Percentiles rank a stretch among this genome's conserved stretches.
Conservation (phyloP, 2,329 filamentous ascomycete genomes). For the Aureobasidium uvarum region DNA sequence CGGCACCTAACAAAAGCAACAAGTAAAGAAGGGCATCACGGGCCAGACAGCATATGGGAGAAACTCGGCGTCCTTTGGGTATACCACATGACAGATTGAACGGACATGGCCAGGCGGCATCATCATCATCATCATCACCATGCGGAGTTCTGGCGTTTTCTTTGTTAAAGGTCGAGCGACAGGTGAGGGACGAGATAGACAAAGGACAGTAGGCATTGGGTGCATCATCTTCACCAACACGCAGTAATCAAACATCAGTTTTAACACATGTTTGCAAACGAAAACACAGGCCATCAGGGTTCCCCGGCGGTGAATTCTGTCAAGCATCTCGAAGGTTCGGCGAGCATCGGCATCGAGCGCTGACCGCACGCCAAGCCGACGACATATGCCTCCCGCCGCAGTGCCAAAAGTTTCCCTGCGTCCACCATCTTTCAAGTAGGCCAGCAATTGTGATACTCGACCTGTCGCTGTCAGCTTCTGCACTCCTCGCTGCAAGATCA, state of each 20-base stretch:
- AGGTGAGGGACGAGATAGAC: neutral
- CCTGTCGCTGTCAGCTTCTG: neutral
- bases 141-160: conserved; percentile 20
- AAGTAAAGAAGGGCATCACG: neutral
- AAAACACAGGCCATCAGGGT: conserved; percentile 24
- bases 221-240: neutral
- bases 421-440: neutral
- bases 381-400: conserved; percentile 10
- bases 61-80: conserved; percentile 11
- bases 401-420: conserved; percentile 10
- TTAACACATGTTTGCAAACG: conserved; percentile 18
- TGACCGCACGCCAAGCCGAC: conserved; percentile 9
- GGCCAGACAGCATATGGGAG: conserved; percentile 4
- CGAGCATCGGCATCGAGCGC: neutral
- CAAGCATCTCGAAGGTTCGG: conserved; percentile 22
- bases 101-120: conserved; percentile 4
- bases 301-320: conserved; percentile 5
- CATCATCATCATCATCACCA: conserved; percentile 13
- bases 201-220: neutral
- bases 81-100: conserved; percentile 19
- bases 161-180: neutral
- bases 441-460: neutral
- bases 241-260: neutral
- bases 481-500: neutral
- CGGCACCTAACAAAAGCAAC: conserved; percentile 30